A percentile compares a stretch with the other conserved stretches of the same genome.
Conservation (phyloP, 441 rosid species). For the Gossypium trilobum region DNA sequence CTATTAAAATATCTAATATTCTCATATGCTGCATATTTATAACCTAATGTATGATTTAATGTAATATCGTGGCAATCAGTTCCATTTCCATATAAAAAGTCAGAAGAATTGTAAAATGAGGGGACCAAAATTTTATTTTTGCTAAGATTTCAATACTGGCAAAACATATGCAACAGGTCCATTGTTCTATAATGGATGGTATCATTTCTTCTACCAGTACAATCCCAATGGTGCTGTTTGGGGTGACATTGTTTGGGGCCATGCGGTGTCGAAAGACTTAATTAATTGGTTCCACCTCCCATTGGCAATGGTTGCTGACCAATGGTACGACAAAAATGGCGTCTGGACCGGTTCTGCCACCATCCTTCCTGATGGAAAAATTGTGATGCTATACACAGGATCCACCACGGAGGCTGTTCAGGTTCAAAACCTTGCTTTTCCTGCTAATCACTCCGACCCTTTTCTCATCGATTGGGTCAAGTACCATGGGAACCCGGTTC, state of each 20-base stretch:
- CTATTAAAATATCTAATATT: too few relatives aligned
- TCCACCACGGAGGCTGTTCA: constrained; percentile 58
- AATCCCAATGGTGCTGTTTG: constrained; percentile 76
- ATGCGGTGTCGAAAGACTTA: constrained; percentile 75
- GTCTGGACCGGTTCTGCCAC: constrained; percentile 98
- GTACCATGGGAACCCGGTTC: constrained; percentile 62
- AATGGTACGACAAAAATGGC: constrained; percentile 81
- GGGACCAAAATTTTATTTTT: neutral
- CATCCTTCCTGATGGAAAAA: constrained; percentile 55
- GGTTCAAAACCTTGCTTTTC: constrained; percentile 85
- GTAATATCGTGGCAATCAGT: neutral
- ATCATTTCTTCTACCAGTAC: constrained; percentile 89
- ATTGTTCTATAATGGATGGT: constrained; percentile 73
- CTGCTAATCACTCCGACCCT: constrained; percentile 71
- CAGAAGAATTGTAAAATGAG: neutral
- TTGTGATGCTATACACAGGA: constrained; percentile 81
- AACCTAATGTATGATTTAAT: neutral
- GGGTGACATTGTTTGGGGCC: constrained; percentile 97
- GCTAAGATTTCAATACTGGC: neutral
- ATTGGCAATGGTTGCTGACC: constrained; percentile 66
- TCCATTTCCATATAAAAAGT: neutral
- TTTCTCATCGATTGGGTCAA: constrained; percentile 74
- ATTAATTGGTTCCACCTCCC: constrained; percentile 86
- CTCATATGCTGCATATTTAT: neutral
- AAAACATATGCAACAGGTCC: constrained; percentile 47